These are phyloP conservation scores for Phoma sp. DNA, from an alignment of 2,329 filamentous ascomycete genomes.

Conservation along the genomic window DNA sequence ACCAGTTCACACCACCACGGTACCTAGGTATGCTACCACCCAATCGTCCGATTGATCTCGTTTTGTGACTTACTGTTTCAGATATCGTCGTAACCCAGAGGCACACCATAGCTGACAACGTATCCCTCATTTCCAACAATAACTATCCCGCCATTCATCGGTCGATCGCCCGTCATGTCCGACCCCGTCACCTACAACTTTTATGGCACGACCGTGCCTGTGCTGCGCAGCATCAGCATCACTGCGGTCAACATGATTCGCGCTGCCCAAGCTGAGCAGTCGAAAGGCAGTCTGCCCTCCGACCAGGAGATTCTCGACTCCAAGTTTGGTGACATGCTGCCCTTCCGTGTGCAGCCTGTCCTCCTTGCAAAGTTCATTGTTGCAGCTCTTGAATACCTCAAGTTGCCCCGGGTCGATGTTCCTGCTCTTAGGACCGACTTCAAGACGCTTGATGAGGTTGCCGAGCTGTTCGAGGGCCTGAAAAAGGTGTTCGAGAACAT, in stretches of 20 bases:
- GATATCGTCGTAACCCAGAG: not conserved
- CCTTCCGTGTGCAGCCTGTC: slow-evolving; percentile 29
- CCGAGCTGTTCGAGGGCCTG: slow-evolving; percentile 27
- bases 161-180: slow-evolving; percentile 21
- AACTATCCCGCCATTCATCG: not conserved
- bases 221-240: slow-evolving; percentile 14
- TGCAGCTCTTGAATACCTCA: slow-evolving; percentile 12
- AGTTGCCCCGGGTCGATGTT: slow-evolving; percentile 8
- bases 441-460: slow-evolving; percentile 24
- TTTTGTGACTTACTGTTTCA: not conserved
- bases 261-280: slow-evolving; percentile 24
- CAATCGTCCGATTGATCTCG: not conserved
- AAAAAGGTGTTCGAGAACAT: slow-evolving; percentile 21
- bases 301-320: slow-evolving; percentile 28
- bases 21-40: not conserved
- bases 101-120: not conserved
- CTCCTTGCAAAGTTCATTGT: slow-evolving; percentile 24
- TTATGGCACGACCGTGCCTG: slow-evolving; percentile 25
- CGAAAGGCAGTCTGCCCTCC: slow-evolving; percentile 16
- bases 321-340: slow-evolving; percentile 27
- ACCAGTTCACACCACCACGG: not conserved
- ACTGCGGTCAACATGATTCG: slow-evolving; percentile 26
- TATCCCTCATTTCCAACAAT: not conserved
- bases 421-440: slow-evolving; percentile 20
- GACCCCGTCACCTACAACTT: slow-evolving; percentile 25